These are phyloP conservation scores for Thozetella sp. DNA, from an alignment of 495 filamentous ascomycete species.

Conservation along the genomic window DNA sequence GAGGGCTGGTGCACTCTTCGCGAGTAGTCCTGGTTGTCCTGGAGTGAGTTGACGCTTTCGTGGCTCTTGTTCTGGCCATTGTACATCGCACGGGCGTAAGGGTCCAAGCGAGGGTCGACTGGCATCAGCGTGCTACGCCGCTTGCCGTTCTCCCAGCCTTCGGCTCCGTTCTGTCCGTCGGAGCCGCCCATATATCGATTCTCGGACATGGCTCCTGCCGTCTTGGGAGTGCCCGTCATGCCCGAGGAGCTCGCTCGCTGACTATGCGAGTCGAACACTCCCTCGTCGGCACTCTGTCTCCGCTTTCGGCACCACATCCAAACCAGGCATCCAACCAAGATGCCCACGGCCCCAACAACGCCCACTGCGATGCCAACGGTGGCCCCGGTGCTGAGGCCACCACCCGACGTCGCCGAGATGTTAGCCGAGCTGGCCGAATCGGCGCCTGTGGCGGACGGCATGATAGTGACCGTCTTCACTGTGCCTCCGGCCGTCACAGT, in stretches of 20 bases:
- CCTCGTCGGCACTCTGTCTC: slow-evolving; percentile 18
- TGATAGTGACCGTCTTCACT: slow-evolving; percentile 40
- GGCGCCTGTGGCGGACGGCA: slow-evolving; percentile 21
- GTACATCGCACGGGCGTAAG: slow-evolving; percentile 48
- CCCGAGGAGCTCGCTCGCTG: slow-evolving; percentile 40
- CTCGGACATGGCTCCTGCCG: slow-evolving; percentile 33
- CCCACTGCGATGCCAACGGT: slow-evolving; percentile 44
- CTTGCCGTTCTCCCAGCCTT: slow-evolving; percentile 20
- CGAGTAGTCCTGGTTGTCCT: slow-evolving; percentile 60
- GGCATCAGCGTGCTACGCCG: slow-evolving; percentile 53
- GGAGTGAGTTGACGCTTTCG: slow-evolving; percentile 55
- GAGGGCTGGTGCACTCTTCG: slow-evolving; percentile 34
- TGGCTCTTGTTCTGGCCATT: slow-evolving; percentile 48
- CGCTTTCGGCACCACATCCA: slow-evolving; percentile 33
- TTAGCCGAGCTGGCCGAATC: slow-evolving; percentile 10
- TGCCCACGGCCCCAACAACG: slow-evolving; percentile 29
- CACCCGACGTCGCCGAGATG: slow-evolving; percentile 9
- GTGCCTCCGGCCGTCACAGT: slow-evolving; percentile 43
- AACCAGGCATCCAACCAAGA: slow-evolving; percentile 24
- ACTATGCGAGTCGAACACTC: slow-evolving; percentile 22
- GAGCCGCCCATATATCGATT: slow-evolving; percentile 8
- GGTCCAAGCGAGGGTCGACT: slow-evolving; percentile 57
- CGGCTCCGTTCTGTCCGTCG: not conserved
- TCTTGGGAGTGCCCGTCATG: slow-evolving; percentile 34
- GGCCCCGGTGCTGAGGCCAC: slow-evolving; percentile 31